Evolutionary conservation across 495 filamentous ascomycete genomes (phyloP), one percentile per base, ranked within the genome.

Genomic region (Hypoxylon crocopeplum): DNA sequence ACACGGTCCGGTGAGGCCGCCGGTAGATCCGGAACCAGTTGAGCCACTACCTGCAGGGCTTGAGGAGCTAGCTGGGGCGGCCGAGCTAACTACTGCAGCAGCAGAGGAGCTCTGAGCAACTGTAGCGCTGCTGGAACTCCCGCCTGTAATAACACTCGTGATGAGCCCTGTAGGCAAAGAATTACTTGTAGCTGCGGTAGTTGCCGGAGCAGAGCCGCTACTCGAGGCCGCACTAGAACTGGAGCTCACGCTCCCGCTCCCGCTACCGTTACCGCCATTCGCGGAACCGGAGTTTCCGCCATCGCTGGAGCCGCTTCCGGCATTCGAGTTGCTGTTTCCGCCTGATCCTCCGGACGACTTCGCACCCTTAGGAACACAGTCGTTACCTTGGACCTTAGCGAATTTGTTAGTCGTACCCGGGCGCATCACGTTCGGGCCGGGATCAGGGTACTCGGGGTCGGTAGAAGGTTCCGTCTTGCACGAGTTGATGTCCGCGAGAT

Each of bases 391-490:
- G 12, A 59, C 24, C 48, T 64, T 53, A 2, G 48, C 57, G 12
- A 66, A 59, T 1, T 52, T 48, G 41, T 48, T 59, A 12, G 39
- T 53, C 7, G 66, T 8, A 4, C 69, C 68, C 39, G 75, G 64
- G 6, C 46, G 71, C 20, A 79, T 72, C n/a, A 86, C 74, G 15
- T 79, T 83, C 15, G 72, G 47, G 12, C 86, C 86, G 3, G 84
- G 81, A 62, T 82, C 72, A 21, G 84, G 85, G 71, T 78, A 88
- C 25, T 66, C 39, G 36, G 83, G 66, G 45, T 87, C 75, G 0
- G 52, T 56, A 22, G 57, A 47, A 3, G 81, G 79, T 3, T 36
- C 5, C 0, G 80, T 87, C 22, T 75, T 76, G 72, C 88, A 90
- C 32, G 77, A 79, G 16, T 75, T 75, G 48, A 75, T 76, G 8